Evolutionary conservation across 2,329 filamentous ascomycete genomes (phyloP).

Genomic region (Pyrenophora tritici-repentis): DNA sequence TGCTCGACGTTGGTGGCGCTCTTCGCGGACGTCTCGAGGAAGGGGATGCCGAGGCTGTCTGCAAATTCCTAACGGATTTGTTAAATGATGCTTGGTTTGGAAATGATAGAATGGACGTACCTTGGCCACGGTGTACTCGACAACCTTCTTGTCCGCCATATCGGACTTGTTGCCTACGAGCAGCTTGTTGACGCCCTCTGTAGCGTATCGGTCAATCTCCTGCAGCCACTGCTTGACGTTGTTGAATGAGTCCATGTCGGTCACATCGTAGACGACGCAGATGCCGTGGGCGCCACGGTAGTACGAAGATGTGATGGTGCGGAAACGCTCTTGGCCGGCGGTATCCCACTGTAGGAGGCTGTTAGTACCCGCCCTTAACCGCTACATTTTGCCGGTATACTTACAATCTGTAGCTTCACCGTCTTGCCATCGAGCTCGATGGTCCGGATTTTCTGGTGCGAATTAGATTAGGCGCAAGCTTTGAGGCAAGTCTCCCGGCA

Average conservation of each 20-base stretch:
- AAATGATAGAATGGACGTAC: conserved; percentile 57
- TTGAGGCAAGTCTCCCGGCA: conserved; percentile 37
- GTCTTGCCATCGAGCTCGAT: conserved; percentile 99
- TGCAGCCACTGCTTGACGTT: conserved; percentile 99
- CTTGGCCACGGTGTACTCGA: conserved; percentile 99
- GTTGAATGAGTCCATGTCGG: conserved; percentile 99
- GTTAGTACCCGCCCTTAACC: conserved; percentile 19
- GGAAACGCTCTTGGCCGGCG: conserved; percentile 98
- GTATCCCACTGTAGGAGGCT: conserved; percentile 82
- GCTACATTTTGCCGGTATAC: conserved; percentile 11
- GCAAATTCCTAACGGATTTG: conserved; percentile 78
- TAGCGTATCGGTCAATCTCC: conserved; percentile 98
- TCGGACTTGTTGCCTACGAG: conserved; percentile 99
- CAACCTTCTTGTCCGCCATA: conserved; percentile 99
- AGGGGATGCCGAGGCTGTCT: conserved; percentile 96
- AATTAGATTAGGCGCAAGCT: conserved; percentile 34
- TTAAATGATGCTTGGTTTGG: conserved; percentile 18
- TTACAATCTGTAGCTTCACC: conserved; percentile 94
- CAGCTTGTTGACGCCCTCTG: conserved; percentile 99
- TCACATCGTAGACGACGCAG: conserved; percentile 99
- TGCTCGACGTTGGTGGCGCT: conserved; percentile 99
- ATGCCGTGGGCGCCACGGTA: conserved; percentile 99
- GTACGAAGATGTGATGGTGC: conserved; percentile 99
- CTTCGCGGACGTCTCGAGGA: conserved; percentile 99
- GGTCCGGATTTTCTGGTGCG: conserved; percentile 91